Conservation (phyloP, 2,329 filamentous ascomycete genomes). For the Alternaria ventricosa region DNA sequence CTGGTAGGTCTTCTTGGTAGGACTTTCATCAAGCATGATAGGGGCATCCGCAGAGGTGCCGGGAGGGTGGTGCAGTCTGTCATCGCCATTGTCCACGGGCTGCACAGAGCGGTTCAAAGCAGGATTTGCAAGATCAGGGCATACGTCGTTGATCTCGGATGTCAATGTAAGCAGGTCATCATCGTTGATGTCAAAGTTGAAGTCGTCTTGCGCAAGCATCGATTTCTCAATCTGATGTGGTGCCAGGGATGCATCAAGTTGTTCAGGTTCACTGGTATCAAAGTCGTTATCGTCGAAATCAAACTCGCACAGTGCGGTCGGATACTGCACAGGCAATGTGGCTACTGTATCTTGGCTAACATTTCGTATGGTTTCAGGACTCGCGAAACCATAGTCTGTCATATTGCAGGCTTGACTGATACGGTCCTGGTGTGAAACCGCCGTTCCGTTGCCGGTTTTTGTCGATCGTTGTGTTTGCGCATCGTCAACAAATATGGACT, state of each 20-base stretch:
- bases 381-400: background rate
- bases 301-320: background rate
- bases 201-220: slow-evolving; percentile 15
- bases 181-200: slow-evolving; percentile 33
- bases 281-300: background rate
- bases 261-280: background rate
- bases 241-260: background rate
- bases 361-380: background rate
- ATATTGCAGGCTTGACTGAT: background rate
- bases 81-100: background rate
- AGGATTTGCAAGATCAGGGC: background rate
- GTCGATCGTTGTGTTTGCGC: background rate
- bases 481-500: background rate
- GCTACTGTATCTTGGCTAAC: background rate
- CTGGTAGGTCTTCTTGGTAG: background rate
- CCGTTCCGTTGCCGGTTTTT: background rate
- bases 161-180: slow-evolving; percentile 30
- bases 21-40: background rate
- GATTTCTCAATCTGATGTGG: background rate
- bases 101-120: slow-evolving; percentile 4
- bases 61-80: background rate
- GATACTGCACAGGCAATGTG: background rate
- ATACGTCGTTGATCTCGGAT: background rate
- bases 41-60: background rate
- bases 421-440: background rate